Conservation (phyloP, 2,329 filamentous ascomycete species). For the Scedosporium boydii region DNA sequence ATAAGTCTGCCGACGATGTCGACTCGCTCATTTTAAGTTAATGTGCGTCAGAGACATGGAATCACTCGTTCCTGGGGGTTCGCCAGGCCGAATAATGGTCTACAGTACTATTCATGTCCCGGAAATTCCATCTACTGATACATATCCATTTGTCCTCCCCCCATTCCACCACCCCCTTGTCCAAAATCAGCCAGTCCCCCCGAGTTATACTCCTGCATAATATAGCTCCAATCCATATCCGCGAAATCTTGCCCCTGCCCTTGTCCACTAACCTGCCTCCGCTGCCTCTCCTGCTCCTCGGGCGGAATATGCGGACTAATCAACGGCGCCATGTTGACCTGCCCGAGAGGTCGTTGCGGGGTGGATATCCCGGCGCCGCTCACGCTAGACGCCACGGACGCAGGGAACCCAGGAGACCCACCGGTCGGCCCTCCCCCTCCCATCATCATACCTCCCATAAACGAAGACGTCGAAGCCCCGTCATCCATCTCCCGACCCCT, state of each 20-base stretch:
- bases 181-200: constrained; percentile 20
- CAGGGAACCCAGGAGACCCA: neutral
- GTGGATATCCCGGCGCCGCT: too few species aligned
- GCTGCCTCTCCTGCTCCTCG: constrained; percentile 7
- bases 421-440: neutral
- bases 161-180: constrained; percentile 9
- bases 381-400: too few species aligned
- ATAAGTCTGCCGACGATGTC: too few species aligned
- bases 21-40: too few species aligned
- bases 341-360: neutral
- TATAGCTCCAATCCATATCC: constrained; percentile 39
- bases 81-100: too few species aligned
- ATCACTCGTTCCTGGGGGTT: too few species aligned
- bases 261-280: constrained; percentile 5
- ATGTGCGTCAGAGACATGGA: too few species aligned
- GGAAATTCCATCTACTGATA: neutral
- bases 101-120: too few species aligned
- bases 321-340: neutral
- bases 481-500: constrained; percentile 13
- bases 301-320: neutral
- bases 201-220: constrained; percentile 32
- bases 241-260: neutral
- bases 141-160: constrained; percentile 9
- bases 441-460: neutral
- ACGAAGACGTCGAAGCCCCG: neutral